Evolutionary conservation across 345 rosid genomes (phyloP), one percentile per base, ranked within the genome.

Genomic region (Populus simonii): DNA sequence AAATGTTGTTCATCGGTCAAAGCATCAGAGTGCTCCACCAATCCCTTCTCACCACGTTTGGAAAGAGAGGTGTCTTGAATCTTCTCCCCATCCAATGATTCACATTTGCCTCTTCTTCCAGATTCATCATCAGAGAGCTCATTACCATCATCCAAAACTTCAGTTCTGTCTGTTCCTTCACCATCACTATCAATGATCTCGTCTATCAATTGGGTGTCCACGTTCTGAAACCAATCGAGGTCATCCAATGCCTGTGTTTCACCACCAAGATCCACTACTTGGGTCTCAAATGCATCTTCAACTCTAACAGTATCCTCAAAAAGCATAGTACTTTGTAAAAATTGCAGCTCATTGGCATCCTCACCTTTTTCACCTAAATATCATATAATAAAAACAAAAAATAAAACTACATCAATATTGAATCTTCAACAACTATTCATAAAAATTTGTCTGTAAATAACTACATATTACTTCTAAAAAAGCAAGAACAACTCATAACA

Each of bases 161-260:
- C 89, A 66, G 93, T 92, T 79, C 70, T 78, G 43, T 78, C 81
- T 0, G 84, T 81, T 75, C 74, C 88, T 82, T 89, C 94, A 85
- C 82, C 86, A 62, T 88, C 89, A 81, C 84, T 71, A 83, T 84
- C 86, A 10, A 45, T 27, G 31, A 65, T 16, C 57, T 70, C 82
- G 27, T 84, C 84, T 36, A 78, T 20, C 73, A 78, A 45, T 35
- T 81, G 87, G 12, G 84, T 79, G 6, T 66, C 80, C 73, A 72
- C n/a, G 62, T 49, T 29, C 45, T 62, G 79, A 18, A 18, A 0
- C 59, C 36, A 27, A 75, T 81, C 86, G 1, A 47, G 76, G 55
- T 62, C 83, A 65, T 83, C 85, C 78, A 81, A 39, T 8, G 74
- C 66, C 59, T 83, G 83, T 1, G 83, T 81, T 65, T 78, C 76